A percentile compares a stretch with the other conserved stretches of the same genome.
Evolutionary conservation across 2,329 filamentous ascomycete species (phyloP).

Genomic region (Aaosphaeria arxii): DNA sequence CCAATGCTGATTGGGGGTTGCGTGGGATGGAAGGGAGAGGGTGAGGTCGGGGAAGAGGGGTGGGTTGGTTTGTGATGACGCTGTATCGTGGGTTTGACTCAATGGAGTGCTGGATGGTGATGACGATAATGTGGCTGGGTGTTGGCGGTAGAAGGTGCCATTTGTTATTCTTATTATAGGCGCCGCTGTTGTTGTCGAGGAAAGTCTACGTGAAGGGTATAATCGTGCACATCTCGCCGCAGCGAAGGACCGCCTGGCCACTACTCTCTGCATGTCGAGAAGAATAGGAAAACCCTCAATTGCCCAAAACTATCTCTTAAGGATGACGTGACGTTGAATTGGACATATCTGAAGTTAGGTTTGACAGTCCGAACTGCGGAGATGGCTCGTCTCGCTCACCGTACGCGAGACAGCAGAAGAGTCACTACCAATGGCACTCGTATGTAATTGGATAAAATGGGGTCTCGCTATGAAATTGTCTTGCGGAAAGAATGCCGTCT

Average conservation of each 20-base stretch:
- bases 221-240: constrained; percentile 22
- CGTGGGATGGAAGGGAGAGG: constrained; percentile 65
- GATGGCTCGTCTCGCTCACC: constrained; percentile 4
- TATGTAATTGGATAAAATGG: no score
- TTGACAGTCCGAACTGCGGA: constrained; percentile 2
- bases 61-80: constrained; percentile 52
- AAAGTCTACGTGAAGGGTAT: constrained; percentile 13
- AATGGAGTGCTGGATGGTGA: constrained; percentile 41
- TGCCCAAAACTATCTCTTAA: no score
- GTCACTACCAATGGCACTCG: no score
- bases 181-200: constrained; percentile 6
- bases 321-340: no score
- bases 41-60: constrained; percentile 69
- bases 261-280: constrained; percentile 30
- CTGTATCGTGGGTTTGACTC: no score
- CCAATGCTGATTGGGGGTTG: constrained; percentile 63
- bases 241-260: constrained; percentile 19
- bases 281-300: no score
- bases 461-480: neutral
- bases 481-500: neutral
- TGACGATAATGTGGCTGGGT: constrained; percentile 49
- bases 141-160: constrained; percentile 78
- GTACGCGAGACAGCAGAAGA: constrained; percentile 12
- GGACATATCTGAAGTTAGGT: no score
- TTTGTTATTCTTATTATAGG: constrained; percentile 45